phyloP scores from a whole-genome alignment of 495 filamentous ascomycete genomes.

The Elaphomyces granulatus region DNA sequence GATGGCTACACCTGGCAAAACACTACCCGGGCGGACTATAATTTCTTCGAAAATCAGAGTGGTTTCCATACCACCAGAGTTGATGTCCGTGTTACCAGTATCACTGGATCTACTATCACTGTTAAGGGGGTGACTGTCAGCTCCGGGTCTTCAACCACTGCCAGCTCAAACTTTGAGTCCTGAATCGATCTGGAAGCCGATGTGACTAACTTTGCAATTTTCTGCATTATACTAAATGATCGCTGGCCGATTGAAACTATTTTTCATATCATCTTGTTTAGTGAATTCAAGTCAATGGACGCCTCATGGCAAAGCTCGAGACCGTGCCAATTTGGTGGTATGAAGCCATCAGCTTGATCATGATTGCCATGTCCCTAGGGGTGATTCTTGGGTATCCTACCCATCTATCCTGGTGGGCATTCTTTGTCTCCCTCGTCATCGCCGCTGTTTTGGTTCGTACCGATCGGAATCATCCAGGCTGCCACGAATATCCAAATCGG shows the following conservation, averaged over 20 bases:
- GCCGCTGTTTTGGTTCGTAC: constrained; percentile 36
- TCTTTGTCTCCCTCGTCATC: constrained; percentile 37
- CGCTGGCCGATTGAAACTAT: too few relatives aligned
- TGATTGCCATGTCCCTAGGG: constrained; percentile 38
- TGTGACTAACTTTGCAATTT: too few relatives aligned
- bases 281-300: too few relatives aligned
- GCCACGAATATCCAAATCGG: constrained; percentile 40
- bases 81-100: constrained; percentile 37
- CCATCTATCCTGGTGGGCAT: constrained; percentile 37
- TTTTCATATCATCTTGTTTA: too few relatives aligned
- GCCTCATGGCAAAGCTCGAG: constrained; percentile 44
- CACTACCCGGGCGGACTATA: constrained; percentile 37
- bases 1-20: constrained; percentile 37
- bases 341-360: constrained; percentile 26
- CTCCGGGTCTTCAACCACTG: too few relatives aligned
- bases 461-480: constrained; percentile 39
- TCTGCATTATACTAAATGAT: too few relatives aligned
- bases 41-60: constrained; percentile 42
- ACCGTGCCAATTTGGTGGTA: constrained; percentile 55
- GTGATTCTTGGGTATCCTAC: constrained; percentile 39
- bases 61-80: constrained; percentile 39
- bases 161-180: too few relatives aligned
- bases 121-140: too few relatives aligned
- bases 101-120: constrained; percentile 30
- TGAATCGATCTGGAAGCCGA: too few relatives aligned